These are phyloP conservation scores for Amauroascus verrucosus DNA, from an alignment of 2,329 filamentous ascomycete genomes.

Conservation along the genomic window DNA sequence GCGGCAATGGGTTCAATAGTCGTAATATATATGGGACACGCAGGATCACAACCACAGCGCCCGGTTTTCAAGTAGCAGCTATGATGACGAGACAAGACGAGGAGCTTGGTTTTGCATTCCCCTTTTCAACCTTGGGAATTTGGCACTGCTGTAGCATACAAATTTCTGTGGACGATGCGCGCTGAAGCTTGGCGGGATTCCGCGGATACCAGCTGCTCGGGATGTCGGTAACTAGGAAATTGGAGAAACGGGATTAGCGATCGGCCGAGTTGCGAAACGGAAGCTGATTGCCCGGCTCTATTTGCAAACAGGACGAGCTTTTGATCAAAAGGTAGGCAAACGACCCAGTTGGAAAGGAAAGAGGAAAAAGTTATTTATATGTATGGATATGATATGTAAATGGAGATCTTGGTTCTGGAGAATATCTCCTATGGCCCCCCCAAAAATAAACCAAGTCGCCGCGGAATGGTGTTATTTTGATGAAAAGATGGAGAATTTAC, in stretches of 20 bases:
- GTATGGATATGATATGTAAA: too few species aligned
- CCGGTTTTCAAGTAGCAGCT: too few species aligned
- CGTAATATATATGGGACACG: background rate
- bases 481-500: background rate
- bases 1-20: background rate
- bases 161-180: background rate
- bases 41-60: too few species aligned
- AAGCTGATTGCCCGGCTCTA: background rate
- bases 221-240: background rate
- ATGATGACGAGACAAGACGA: too few species aligned
- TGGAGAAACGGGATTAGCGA: background rate
- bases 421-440: background rate
- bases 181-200: background rate
- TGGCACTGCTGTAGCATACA: background rate
- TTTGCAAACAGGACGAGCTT: background rate
- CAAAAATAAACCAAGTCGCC: background rate
- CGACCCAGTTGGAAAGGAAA: too few species aligned
- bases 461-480: too few species aligned
- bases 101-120: too few species aligned
- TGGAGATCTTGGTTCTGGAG: background rate
- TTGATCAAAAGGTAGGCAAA: too few species aligned
- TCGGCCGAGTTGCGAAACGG: constrained; percentile 4
- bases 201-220: background rate
- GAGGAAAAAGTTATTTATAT: too few species aligned
- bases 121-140: too few species aligned